A percentile compares a stretch with the other conserved stretches of the same genome.
These are phyloP conservation scores for Epichloe sylvatica DNA, from an alignment of 2,329 filamentous ascomycete genomes.

Conservation along the genomic window DNA sequence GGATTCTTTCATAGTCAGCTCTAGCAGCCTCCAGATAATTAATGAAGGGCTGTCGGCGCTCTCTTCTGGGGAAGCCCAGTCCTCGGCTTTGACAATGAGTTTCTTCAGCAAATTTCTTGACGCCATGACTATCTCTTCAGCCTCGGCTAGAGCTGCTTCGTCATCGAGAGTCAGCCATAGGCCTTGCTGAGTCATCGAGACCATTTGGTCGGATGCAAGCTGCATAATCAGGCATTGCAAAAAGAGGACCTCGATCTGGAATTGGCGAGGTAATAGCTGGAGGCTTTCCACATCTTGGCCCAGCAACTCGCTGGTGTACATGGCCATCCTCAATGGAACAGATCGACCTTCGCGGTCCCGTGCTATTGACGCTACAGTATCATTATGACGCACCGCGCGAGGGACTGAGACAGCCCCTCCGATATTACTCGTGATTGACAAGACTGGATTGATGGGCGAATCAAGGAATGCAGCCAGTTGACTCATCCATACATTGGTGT, in stretches of 20 bases:
- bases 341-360: conserved; percentile 59
- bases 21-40: conserved; percentile 28
- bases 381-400: background rate
- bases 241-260: conserved; percentile 38
- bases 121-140: conserved; percentile 29
- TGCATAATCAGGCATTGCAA: conserved; percentile 36
- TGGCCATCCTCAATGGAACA: conserved; percentile 58
- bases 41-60: conserved; percentile 19
- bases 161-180: conserved; percentile 32
- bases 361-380: conserved; percentile 14
- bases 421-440: conserved; percentile 61
- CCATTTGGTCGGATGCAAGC: conserved; percentile 41
- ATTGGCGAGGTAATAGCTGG: conserved; percentile 22
- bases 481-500: conserved; percentile 47
- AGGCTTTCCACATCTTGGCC: conserved; percentile 24
- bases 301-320: conserved; percentile 52
- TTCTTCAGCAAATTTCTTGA: conserved; percentile 24
- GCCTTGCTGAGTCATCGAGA: conserved; percentile 26
- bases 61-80: conserved; percentile 23
- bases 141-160: conserved; percentile 22
- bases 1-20: conserved; percentile 30
- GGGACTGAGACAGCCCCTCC: conserved; percentile 55
- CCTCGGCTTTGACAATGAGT: conserved; percentile 18
- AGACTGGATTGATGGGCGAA: conserved; percentile 40
- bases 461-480: conserved; percentile 44